Evolutionary conservation across 2,329 filamentous ascomycete genomes (phyloP), one percentile per base, ranked within the genome.

Genomic region (Stromatinia cepivora): DNA sequence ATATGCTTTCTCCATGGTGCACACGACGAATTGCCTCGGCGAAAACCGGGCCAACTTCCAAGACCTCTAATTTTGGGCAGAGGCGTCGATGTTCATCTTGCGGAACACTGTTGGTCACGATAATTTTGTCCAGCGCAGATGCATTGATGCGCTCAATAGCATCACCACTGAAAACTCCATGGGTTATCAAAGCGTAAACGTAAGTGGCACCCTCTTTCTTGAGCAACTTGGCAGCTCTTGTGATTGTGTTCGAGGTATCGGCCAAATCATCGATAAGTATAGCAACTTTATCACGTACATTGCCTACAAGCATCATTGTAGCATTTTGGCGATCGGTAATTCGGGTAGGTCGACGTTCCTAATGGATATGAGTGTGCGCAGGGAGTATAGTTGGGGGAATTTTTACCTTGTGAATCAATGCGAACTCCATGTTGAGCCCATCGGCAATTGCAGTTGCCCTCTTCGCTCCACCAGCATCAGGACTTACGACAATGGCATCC

Each of bases 211-310:
- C 94, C 81, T 97, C 93, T 77, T 93, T 94, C 84, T 97, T 97
- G 73, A 98, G 83, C n/a, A 98, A 86, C 83, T 98, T 97, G 42
- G 95, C 95, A 11, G 95, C 95, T 71, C 95, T 88, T 0, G 94
- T 98, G 76, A 98, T 97, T 50, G 95, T 99, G 82, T 98, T 98
- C 69, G 92, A 95, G 1, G 95, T 99, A 79, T 99, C 95, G 28
- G 92, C 92, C 76, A 99, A 84, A 80, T 99, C 95, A 79, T 99
- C 95, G 72, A 99, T 88, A 71, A 99, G 84, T 76, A 99, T 97
- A 74, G 93, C 92, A 66, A 91, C 90, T 73, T 91, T 90, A 75
- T 91, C 88, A 67, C 86, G 85, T 68, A 97, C 92, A 78, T 96
- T 89, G 72, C 94, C 94, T 52, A 97, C 94, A 53, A 97, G 85